Conservation (phyloP, 2,329 filamentous ascomycete species). For the Cladosporium sp. region DNA sequence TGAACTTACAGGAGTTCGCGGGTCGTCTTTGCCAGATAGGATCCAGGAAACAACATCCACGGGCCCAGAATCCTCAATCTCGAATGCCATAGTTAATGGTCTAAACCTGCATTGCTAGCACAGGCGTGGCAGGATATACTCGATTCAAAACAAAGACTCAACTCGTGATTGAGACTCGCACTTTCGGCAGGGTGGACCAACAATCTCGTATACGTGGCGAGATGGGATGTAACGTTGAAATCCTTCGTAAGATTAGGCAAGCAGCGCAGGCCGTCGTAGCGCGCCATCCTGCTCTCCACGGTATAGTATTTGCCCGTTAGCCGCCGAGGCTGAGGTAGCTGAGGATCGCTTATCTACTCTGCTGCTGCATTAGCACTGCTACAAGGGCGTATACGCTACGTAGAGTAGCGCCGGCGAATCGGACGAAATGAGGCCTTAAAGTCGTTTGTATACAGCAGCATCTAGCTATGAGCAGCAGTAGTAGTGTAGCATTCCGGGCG, state of each 20-base stretch:
- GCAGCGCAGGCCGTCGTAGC: neutral
- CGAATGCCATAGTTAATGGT: neutral
- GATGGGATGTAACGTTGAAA: neutral
- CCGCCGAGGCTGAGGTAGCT: conserved; percentile 10
- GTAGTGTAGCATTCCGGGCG: too few relatives aligned
- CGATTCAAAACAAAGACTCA: neutral
- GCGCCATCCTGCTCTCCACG: conserved; percentile 1
- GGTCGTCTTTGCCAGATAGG: neutral
- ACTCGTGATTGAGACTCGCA: neutral
- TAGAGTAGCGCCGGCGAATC: neutral
- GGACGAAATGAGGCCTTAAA: neutral
- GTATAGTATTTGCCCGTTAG: neutral
- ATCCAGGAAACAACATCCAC: neutral
- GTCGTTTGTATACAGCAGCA: neutral
- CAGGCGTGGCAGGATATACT: neutral
- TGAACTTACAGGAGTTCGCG: neutral
- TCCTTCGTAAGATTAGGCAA: conserved; percentile 7
- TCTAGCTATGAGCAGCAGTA: neutral
- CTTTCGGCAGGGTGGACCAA: neutral
- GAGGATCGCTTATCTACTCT: neutral
- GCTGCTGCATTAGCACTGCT: neutral
- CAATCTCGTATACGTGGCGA: neutral
- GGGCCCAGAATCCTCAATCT: neutral
- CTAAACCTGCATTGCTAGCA: neutral
- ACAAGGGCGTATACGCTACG: neutral